These are phyloP conservation scores for Tetrahymena borealis DNA, from an alignment of 73 alveolate genomes.

Conservation along the genomic window DNA sequence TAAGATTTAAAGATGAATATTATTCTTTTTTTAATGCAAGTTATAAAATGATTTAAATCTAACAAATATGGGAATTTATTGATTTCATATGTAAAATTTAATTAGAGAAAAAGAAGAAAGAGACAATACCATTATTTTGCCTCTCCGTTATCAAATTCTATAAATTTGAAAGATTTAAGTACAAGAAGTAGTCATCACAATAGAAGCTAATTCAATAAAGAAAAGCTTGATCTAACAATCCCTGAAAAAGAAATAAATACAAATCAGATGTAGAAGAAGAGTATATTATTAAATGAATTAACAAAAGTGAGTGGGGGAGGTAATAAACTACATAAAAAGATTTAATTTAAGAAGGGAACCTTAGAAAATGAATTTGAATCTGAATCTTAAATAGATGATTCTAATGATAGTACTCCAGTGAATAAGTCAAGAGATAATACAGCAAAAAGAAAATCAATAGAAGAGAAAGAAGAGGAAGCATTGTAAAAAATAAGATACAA, in stretches of 20 bases:
- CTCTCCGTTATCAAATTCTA: not conserved
- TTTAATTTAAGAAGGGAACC: too few species aligned
- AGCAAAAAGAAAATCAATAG: not conserved
- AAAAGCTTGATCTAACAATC: not conserved
- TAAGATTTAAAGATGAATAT: too few species aligned
- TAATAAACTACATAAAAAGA: too few species aligned
- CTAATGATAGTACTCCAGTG: too few species aligned
- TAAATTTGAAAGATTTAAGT: not conserved
- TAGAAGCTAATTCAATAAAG: not conserved
- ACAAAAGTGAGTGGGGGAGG: too few species aligned
- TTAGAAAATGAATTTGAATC: too few species aligned
- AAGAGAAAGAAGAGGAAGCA: not conserved
- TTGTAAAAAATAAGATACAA: not conserved
- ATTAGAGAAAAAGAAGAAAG: not conserved
- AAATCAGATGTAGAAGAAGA: not conserved
- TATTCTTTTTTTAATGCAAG: too few species aligned
- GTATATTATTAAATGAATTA: not conserved
- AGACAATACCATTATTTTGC: not conserved
- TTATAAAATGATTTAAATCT: too few species aligned
- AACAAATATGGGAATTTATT: not conserved
- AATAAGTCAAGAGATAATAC: too few species aligned
- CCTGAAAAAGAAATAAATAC: not conserved
- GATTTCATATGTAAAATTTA: not conserved
- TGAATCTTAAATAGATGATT: too few species aligned
- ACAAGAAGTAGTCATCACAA: not conserved